Conservation (phyloP, 768 basidiomycete genomes). For the Mycena sanguinolenta region DNA sequence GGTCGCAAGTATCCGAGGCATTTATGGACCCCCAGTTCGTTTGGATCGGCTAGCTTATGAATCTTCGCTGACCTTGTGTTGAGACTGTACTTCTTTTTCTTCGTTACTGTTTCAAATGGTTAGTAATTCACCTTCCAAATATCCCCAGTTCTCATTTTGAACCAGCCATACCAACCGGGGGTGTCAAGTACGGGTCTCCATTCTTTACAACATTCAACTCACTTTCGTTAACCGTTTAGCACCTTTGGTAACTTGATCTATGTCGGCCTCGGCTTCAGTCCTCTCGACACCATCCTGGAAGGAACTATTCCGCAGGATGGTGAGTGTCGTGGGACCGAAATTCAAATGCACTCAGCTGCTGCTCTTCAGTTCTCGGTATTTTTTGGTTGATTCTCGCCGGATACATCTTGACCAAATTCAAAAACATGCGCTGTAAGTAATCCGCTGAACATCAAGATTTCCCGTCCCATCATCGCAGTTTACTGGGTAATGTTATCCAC, state of each 20-base stretch:
- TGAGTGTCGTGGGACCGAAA: background rate
- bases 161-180: conserved; percentile 1
- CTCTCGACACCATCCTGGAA: conserved; percentile 7
- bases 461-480: background rate
- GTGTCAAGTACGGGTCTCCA: background rate
- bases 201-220: background rate
- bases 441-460: background rate
- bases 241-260: conserved; percentile 11
- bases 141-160: too few species aligned
- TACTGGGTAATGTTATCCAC: conserved; percentile 1
- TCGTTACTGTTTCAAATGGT: conserved; percentile 4
- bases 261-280: conserved; percentile 9
- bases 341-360: background rate
- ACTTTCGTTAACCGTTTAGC: background rate
- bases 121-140: background rate
- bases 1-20: conserved; percentile 1
- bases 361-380: background rate
- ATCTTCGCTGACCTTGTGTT: background rate
- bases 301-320: conserved; percentile 7
- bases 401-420: conserved; percentile 1
- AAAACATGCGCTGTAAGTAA: background rate
- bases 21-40: conserved; percentile 3
- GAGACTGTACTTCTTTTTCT: conserved; percentile 10
- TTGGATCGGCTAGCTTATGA: background rate
- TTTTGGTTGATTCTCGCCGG: background rate